A percentile compares a stretch with the other conserved stretches of the same genome.
Evolutionary conservation across 2,329 filamentous ascomycete genomes (phyloP).

Genomic region (Venturiaceae sp.): DNA sequence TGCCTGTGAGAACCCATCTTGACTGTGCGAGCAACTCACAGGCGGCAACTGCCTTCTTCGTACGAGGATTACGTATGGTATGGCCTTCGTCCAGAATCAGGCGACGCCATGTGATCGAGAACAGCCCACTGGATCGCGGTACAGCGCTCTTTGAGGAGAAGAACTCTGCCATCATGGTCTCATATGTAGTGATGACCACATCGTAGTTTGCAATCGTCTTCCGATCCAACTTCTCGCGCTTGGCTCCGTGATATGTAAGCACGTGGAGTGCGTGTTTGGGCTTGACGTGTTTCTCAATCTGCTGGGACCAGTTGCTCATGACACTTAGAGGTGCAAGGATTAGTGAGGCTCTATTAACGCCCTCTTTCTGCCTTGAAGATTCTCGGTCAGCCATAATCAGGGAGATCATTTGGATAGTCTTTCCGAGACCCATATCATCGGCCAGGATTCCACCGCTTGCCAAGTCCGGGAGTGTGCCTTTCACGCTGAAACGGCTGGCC

Average conservation of each 20-base stretch:
- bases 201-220: conserved; percentile 56
- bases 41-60: conserved; percentile 62
- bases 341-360: conserved; percentile 48
- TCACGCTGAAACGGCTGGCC: conserved; percentile 58
- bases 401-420: conserved; percentile 79
- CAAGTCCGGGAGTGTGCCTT: conserved; percentile 46
- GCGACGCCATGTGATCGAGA: conserved; percentile 63
- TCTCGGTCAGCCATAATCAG: conserved; percentile 53
- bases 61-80: conserved; percentile 65
- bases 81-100: conserved; percentile 80
- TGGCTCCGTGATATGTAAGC: conserved; percentile 62
- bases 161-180: conserved; percentile 60
- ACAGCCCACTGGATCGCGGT: conserved; percentile 37
- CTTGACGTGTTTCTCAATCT: conserved; percentile 64
- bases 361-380: conserved; percentile 16
- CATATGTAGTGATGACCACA: conserved; percentile 78
- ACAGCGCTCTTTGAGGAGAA: conserved; percentile 24
- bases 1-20: conserved; percentile 53
- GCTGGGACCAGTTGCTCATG: conserved; percentile 84
- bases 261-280: conserved; percentile 53
- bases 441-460: conserved; percentile 77
- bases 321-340: conserved; percentile 77
- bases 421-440: conserved; percentile 89
- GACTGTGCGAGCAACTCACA: conserved; percentile 58
- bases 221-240: conserved; percentile 38